A percentile compares a stretch with the other conserved stretches of the same genome.
These are phyloP conservation scores for Bretschneidera sinensis DNA, from an alignment of 345 rosid genomes.

Conservation along the genomic window DNA sequence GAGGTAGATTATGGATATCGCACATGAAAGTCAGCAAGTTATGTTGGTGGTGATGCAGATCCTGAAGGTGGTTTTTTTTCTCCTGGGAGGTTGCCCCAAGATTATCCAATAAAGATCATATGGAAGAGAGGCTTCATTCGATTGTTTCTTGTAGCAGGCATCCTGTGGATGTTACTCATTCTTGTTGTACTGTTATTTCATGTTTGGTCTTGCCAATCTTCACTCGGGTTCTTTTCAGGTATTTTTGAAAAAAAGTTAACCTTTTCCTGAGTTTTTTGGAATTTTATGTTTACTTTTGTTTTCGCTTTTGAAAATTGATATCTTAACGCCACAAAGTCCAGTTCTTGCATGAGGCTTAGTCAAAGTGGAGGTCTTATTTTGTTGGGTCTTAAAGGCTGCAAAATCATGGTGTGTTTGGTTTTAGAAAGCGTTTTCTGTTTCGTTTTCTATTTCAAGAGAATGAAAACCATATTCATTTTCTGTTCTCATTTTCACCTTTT, in stretches of 20 bases:
- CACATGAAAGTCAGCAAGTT: neutral
- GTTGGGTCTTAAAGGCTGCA: no score
- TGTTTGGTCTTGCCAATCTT: conserved; percentile 86
- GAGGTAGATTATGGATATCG: neutral
- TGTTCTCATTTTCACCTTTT: no score
- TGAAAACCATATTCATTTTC: no score
- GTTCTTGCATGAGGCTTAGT: no score
- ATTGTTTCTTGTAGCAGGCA: conserved; percentile 74
- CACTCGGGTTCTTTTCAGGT: conserved; percentile 79
- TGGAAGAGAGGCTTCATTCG: conserved; percentile 80
- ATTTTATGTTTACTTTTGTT: no score
- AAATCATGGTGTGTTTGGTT: no score
- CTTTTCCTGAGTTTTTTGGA: no score
- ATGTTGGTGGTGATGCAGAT: conserved; percentile 30
- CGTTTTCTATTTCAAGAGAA: no score
- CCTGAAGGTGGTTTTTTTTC: conserved; percentile 47
- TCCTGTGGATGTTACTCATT: conserved; percentile 84
- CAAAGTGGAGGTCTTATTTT: no score
- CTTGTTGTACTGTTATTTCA: conserved; percentile 64
- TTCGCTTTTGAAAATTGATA: neutral
- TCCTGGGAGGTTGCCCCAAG: conserved; percentile 43
- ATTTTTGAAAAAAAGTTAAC: neutral
- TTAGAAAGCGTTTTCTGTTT: no score
- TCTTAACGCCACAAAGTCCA: neutral
- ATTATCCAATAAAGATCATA: conserved; percentile 41